A percentile compares a stretch with the other conserved stretches of the same genome.
phyloP scores from a whole-genome alignment of 164 flowering plant genomes.

The Sedum album region DNA sequence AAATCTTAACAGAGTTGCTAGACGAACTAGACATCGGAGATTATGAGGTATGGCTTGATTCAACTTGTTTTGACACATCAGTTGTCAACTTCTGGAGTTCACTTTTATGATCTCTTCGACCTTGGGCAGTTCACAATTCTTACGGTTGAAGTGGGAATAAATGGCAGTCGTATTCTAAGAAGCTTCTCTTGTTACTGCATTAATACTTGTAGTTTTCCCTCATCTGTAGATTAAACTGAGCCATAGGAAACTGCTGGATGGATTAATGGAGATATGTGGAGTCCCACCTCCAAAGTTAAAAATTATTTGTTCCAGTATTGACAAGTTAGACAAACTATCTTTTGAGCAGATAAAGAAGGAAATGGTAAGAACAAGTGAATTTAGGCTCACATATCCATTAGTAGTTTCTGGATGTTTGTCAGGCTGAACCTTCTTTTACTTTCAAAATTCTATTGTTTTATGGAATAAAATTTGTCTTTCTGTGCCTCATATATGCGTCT shows the following conservation, averaged over 20 bases:
- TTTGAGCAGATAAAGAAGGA: conserved; percentile 77
- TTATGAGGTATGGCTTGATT: conserved; percentile 51
- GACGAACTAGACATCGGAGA: conserved; percentile 80
- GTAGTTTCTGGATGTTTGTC: no score
- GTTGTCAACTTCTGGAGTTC: no score
- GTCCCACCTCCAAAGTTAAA: conserved; percentile 86
- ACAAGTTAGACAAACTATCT: conserved; percentile 89
- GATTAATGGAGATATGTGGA: conserved; percentile 93
- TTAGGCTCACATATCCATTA: no score
- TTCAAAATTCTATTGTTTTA: not conserved
- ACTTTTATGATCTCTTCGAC: no score
- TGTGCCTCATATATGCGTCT: not conserved
- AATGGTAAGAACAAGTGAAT: conserved; percentile 50
- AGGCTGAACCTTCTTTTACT: not conserved
- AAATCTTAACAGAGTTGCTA: conserved; percentile 83
- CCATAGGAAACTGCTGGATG: conserved; percentile 84
- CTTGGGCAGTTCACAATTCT: no score
- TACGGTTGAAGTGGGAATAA: no score
- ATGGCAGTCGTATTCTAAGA: no score
- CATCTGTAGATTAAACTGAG: conserved; percentile 67
- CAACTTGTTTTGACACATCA: not conserved
- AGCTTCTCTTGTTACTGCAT: no score
- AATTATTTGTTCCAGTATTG: conserved; percentile 93
- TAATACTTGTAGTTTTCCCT: not conserved
- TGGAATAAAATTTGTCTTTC: not conserved